Base-by-base conservation (phyloP, 345 rosid genomes). In the Eucalyptus guilfoylei region DNA sequence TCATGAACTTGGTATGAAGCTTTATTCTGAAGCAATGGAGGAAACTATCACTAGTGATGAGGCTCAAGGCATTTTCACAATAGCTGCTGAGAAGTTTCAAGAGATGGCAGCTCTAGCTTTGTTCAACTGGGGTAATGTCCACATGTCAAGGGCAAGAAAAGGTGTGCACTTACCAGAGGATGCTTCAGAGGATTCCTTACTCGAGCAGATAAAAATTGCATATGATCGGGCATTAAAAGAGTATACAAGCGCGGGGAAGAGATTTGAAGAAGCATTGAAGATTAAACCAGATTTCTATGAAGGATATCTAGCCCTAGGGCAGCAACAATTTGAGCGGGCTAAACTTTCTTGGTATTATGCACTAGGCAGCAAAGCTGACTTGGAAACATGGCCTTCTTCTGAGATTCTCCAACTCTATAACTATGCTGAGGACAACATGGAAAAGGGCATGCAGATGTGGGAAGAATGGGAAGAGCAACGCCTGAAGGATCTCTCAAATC, bases 11-110 rank as follows among this genome's bases (percentile, higher is more conserved):
- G 96, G 97, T 69, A 93, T 95, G 94, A 96, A 96, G 91, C 91
- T 94, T 40, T 96, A 95, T 91, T 94, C 97, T 52, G 99, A 97
- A 91, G 97, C 97, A 89, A 95, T 96, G 95, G 99, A 98, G 94
- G 99, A 97, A 89, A 92, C 95, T 11, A 97, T 95, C 87, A 98
- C 99, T 8, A 94, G 97, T 88, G 97, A 95, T 90, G 97, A 95
- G 91, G 98, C 98, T 64, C 99, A 96, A 90, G 91, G 85, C 72
- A 94, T 94, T 87, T 97, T 98, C 23, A 93, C 94, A 88, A 86
- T 67, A 88, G 99, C 98, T 40, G 98, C 97, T 14, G 95, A 93
- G 69, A 96, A 95, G 85, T 97, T 96, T 91, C 99, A 95, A 93
- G 98, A 97, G 92, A 92, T 95, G 94, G 95, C 98, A 81, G 98